Evolutionary conservation across 805 yeast species (phyloP), one percentile per base, ranked within the genome.

Genomic region (Wickerhamomyces tratensis): DNA sequence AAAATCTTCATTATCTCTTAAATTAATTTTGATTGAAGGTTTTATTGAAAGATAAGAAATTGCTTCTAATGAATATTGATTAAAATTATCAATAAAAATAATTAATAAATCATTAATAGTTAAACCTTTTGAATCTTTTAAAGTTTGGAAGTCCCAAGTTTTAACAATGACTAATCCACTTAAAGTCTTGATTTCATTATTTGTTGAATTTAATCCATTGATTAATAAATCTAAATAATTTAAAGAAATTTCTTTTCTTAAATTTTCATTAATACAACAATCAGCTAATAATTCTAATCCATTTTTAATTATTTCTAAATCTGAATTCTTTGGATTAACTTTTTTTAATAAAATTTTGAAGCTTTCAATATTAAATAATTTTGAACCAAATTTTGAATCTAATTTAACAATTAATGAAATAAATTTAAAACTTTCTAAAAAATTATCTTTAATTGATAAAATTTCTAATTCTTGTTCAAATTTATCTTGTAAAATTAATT

Each of bases 141-240:
- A 27, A 27, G 30, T 10, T 7, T 39, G 41, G 43, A 71, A 66
- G 40, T 71, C 69, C 84, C 84, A 79, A 3, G 77, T 57, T 54
- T 80, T 80, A 7, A 76, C 59, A n/a, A 77, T 50, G 5, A 72
- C 71, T 35, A 77, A 51, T 0, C 72, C 64, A 0, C 79, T 61
- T 11, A 67, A 51, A 8, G 65, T 41, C 40, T 58, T 58, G 26
- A 58, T 56, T 3, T 47, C 42, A 26, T 48, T 45, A 1, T 40
- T 25, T n/a, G 37, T 39, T 35, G 42, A 37, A 7, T 48, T 48
- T 10, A 69, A 43, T 0, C 72, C 69, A 35, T 58, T 54, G 20
- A 70, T 57, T 25, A 78, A 53, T 0, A 73, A 50, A 5, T 58
- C 52, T 34, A 68, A 45, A 54, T 72, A 79, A 20, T 67, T 63